Conservation (phyloP, 495 filamentous ascomycete genomes). For the Corynascus novoguineensis region DNA sequence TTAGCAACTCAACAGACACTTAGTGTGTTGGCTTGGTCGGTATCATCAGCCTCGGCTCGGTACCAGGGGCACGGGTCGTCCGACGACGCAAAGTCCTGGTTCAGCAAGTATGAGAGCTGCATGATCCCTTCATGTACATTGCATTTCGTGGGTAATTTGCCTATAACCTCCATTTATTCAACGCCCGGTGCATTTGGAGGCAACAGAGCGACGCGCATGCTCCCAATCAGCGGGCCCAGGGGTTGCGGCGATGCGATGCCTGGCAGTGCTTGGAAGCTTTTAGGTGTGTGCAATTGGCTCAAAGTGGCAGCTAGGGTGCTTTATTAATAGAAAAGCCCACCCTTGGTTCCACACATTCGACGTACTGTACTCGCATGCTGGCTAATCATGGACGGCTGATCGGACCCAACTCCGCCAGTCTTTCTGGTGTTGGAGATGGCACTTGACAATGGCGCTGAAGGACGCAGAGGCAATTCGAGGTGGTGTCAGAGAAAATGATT, state of each 20-base stretch:
- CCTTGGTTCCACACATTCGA: background rate
- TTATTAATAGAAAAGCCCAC: conserved; percentile 19
- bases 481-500: background rate
- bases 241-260: conserved; percentile 10
- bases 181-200: background rate
- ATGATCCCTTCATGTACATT: background rate
- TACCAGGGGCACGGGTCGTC: background rate
- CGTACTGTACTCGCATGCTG: too few species aligned
- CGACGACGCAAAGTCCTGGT: too few species aligned
- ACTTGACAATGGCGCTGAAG: background rate
- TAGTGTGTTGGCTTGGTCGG: too few species aligned
- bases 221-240: background rate
- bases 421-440: background rate
- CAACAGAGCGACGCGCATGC: conserved; percentile 5
- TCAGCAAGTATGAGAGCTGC: too few species aligned
- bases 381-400: conserved; percentile 3
- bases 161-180: background rate
- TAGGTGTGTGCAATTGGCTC: background rate
- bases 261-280: too few species aligned
- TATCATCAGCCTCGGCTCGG: background rate
- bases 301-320: background rate
- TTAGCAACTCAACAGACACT: background rate
- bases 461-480: background rate
- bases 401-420: background rate
- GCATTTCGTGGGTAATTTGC: background rate